Base-by-base conservation (phyloP, 768 basidiomycete genomes). In the Mycena vitilis region DNA sequence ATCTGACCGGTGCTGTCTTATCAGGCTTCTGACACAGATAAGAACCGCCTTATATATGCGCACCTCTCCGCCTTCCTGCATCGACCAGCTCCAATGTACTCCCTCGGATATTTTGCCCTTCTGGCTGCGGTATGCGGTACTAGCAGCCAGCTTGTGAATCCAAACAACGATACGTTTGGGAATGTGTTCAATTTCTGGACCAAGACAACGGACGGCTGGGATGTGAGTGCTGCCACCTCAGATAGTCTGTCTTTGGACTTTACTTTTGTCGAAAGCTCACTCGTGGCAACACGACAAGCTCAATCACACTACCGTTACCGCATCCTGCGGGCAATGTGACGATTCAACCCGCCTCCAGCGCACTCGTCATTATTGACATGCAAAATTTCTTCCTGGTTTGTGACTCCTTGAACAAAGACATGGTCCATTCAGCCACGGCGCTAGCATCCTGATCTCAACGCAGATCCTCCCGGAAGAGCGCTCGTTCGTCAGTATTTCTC, bases 281-380 rank as follows among this genome's bases (percentile, higher is more conserved):
- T 18, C 75, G 78, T 22, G 76, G 77, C 13, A 69, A 75, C 51
- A 63, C 47, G 6, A 70, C 71, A 34, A 73, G 72, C 16, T 71
- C 77, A 0, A 75, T 79, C 20, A 75, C 75, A 4, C 56, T 79
- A 18, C 70, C 78, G 37, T 69, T 77, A 63, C 74, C 76, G 10
- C 37, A 62, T 47, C 67, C 67, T 9, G 68, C 71, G 56, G 74
- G 79, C 20, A 73, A 75, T 4, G 76, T 79, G 13, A 67, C 65
- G 4, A 73, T 79, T 38, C 76, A 78, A 38, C 77, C 79, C 0
- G 76, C 76, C 59, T 71, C 73, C n/a, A 71, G 75, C n/a, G 79
- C 79, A 4, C 69, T 80, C 18, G 78, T 80, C 13, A 80, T 80
- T 36, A 80, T 80, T 30, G 79, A 80, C 61, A 80, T 80, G 79